phyloP scores from a whole-genome alignment of 129 eudicot genomes.

The Glebionis coronaria region DNA sequence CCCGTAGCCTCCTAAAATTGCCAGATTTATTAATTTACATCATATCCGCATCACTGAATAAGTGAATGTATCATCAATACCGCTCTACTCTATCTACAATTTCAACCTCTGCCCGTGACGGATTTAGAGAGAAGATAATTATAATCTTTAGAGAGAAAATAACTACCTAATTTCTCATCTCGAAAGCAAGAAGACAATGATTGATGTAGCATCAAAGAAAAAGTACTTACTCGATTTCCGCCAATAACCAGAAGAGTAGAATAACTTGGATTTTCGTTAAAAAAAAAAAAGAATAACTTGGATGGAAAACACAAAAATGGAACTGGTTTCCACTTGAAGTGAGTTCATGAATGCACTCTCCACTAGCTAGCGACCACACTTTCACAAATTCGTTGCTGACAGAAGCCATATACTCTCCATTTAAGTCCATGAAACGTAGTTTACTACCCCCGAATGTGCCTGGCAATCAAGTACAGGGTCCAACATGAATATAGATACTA shows the following conservation, averaged over 20 bases:
- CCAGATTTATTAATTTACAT: not conserved
- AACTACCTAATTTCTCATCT: not conserved
- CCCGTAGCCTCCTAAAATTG: too few relatives aligned
- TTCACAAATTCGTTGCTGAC: slow-evolving; percentile 81
- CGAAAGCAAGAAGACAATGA: not conserved
- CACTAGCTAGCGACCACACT: slow-evolving; percentile 85
- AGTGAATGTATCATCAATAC: not conserved
- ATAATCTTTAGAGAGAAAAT: not conserved
- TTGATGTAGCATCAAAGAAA: not conserved
- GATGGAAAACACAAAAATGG: slow-evolving; percentile 97
- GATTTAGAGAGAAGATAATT: not conserved
- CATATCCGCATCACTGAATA: not conserved
- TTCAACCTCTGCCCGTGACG: not conserved
- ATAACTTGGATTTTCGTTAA: slow-evolving; percentile 96
- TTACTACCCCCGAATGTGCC: slow-evolving; percentile 78
- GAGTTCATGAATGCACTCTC: slow-evolving; percentile 88
- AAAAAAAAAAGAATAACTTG: slow-evolving; percentile 88
- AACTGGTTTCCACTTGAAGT: slow-evolving; percentile 80
- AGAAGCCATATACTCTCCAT: slow-evolving; percentile 82
- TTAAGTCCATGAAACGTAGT: slow-evolving; percentile 88
- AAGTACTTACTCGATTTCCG: slow-evolving; percentile 58
- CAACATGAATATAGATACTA: not conserved
- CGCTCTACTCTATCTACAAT: slow-evolving; percentile 2
- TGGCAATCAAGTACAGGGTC: slow-evolving; percentile 20
- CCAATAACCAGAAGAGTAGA: slow-evolving; percentile 91